phyloP scores from a whole-genome alignment of 2,329 filamentous ascomycete genomes.

The Sporothrix protearum region DNA sequence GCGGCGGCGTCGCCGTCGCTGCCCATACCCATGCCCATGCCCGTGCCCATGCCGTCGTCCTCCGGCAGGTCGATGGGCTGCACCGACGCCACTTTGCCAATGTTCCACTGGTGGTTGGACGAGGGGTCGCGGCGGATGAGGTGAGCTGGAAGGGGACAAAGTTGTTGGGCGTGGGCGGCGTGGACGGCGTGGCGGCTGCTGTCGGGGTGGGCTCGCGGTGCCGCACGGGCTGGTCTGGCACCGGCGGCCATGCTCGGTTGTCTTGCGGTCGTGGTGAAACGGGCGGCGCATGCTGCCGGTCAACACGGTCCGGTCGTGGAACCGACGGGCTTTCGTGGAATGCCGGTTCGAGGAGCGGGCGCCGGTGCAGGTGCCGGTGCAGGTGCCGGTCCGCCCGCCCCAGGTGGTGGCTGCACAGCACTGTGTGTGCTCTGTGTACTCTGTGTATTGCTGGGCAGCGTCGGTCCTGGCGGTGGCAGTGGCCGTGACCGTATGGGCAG shows the following conservation, averaged over 20 bases:
- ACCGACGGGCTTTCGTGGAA: slow-evolving; percentile 22
- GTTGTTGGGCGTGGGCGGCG: slow-evolving; percentile 35
- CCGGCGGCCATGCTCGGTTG: not conserved
- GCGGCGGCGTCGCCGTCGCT: slow-evolving; percentile 14
- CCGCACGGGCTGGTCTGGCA: not conserved
- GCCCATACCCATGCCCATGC: too few species aligned
- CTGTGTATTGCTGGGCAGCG: not conserved
- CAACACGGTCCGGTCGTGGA: not conserved
- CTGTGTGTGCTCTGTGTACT: not conserved
- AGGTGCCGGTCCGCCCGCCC: not conserved
- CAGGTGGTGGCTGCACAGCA: not conserved
- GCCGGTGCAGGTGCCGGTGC: not conserved
- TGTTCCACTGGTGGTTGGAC: slow-evolving; percentile 69
- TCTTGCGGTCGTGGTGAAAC: not conserved
- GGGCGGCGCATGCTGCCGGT: not conserved
- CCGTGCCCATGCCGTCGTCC: too few species aligned
- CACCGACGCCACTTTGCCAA: slow-evolving; percentile 61
- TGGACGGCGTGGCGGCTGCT: slow-evolving; percentile 31
- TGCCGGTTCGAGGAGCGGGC: not conserved
- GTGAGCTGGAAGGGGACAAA: slow-evolving; percentile 53
- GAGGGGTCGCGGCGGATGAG: slow-evolving; percentile 71
- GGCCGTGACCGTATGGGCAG: not conserved
- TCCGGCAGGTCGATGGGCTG: slow-evolving; percentile 35
- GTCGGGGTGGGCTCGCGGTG: not conserved
- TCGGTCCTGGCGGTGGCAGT: not conserved